Evolutionary conservation across 148 eudicot genomes (phyloP).

Genomic region (Cornus suecica): DNA sequence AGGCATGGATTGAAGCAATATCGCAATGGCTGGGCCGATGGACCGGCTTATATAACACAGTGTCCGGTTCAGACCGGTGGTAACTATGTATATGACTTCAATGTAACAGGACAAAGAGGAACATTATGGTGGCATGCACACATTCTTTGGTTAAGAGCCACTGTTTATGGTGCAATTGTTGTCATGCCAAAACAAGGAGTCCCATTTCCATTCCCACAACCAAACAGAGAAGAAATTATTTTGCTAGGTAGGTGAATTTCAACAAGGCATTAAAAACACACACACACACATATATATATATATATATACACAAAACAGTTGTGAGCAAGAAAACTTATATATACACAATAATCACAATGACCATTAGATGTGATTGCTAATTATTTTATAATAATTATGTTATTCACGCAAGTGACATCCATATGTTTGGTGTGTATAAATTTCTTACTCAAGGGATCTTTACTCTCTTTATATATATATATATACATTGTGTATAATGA

Average conservation of each 20-base stretch:
- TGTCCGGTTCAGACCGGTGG: constrained; percentile 59
- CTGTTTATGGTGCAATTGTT: constrained; percentile 63
- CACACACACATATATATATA: no score
- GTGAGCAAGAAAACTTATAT: no score
- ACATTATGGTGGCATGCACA: constrained; percentile 84
- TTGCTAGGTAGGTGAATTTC: constrained; percentile 31
- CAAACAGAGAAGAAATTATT: constrained; percentile 37
- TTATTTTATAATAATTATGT: no score
- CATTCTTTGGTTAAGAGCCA: constrained; percentile 63
- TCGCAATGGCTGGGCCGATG: constrained; percentile 68
- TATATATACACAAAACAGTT: no score
- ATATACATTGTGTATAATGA: no score
- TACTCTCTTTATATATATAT: no score
- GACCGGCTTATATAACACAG: constrained; percentile 71
- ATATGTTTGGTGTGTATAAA: no score
- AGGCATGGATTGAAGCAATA: constrained; percentile 72
- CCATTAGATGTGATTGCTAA: no score
- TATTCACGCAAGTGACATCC: no score
- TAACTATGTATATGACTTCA: constrained; percentile 51
- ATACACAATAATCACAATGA: no score
- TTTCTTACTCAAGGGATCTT: no score
- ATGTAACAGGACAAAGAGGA: constrained; percentile 63
- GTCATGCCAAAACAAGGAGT: constrained; percentile 54
- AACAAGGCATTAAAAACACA: no score
- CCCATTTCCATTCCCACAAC: constrained; percentile 56